These are phyloP conservation scores for Diutina ranongensis DNA, from an alignment of 1,139 yeast species.

Conservation along the genomic window DNA sequence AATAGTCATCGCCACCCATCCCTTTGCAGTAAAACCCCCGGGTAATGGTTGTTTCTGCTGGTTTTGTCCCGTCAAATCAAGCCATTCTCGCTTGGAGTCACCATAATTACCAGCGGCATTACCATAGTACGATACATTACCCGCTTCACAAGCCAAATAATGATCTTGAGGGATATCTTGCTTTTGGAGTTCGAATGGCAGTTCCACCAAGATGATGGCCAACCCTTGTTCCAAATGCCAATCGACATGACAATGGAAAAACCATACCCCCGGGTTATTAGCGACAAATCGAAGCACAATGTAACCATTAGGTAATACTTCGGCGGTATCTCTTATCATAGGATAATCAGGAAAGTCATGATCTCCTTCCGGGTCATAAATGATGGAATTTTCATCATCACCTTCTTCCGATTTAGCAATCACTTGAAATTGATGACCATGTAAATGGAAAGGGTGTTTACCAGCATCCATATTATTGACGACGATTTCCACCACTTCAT, in stretches of 20 bases:
- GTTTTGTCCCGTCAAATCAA: constrained; percentile 46
- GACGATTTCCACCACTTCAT: constrained; percentile 60
- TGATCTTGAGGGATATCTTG: constrained; percentile 34
- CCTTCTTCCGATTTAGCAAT: constrained; percentile 45
- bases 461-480: constrained; percentile 73
- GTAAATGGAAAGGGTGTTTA: constrained; percentile 88
- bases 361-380: constrained; percentile 37
- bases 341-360: constrained; percentile 56
- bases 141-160: constrained; percentile 44
- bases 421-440: constrained; percentile 77
- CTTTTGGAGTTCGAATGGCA: constrained; percentile 42
- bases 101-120: constrained; percentile 58
- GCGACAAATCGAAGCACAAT: constrained; percentile 60
- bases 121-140: constrained; percentile 39
- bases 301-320: constrained; percentile 54
- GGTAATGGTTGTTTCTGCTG: constrained; percentile 49
- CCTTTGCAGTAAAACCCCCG: constrained; percentile 56
- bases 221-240: constrained; percentile 92
- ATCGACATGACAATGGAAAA: constrained; percentile 90
- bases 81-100: constrained; percentile 25
- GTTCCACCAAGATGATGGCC: constrained; percentile 62
- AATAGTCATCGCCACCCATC: constrained; percentile 49
- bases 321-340: constrained; percentile 52
- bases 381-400: constrained; percentile 41
- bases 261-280: constrained; percentile 85